These are phyloP conservation scores for Parsonsia alboflavescens DNA, from an alignment of 257 asterid genomes.

Conservation along the genomic window DNA sequence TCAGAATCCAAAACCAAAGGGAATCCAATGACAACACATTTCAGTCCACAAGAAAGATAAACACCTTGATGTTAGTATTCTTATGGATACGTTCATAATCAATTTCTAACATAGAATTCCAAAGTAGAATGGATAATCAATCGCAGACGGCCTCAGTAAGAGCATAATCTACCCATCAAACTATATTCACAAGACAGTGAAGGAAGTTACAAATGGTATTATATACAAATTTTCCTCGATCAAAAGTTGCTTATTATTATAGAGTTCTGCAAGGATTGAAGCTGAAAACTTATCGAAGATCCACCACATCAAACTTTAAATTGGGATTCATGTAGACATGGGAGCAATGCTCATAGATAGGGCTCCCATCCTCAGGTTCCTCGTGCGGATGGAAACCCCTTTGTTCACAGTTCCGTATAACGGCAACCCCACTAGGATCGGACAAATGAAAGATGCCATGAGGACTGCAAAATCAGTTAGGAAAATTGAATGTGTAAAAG, in stretches of 20 bases:
- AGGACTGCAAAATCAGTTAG: slow-evolving; percentile 47
- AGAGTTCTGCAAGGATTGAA: neutral
- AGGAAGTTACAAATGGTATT: slow-evolving; percentile 21
- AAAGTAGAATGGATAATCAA: neutral
- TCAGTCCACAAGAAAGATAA: neutral
- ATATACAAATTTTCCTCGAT: neutral
- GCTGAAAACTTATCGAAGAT: slow-evolving; percentile 58
- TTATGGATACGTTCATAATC: neutral
- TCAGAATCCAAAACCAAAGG: neutral
- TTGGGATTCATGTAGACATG: slow-evolving; percentile 81
- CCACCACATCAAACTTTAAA: slow-evolving; percentile 69
- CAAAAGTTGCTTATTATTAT: neutral
- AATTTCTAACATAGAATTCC: neutral
- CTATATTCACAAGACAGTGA: slow-evolving; percentile 21
- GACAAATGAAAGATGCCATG: slow-evolving; percentile 95
- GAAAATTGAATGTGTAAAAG: neutral
- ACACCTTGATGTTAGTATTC: neutral
- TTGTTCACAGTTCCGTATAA: slow-evolving; percentile 69
- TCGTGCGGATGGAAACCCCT: slow-evolving; percentile 97
- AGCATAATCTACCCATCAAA: neutral
- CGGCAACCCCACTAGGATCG: slow-evolving; percentile 79
- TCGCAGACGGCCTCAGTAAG: neutral
- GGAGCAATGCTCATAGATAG: slow-evolving; percentile 84
- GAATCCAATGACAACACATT: neutral
- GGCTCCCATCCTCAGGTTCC: slow-evolving; percentile 87